Conservation (phyloP, 352 stramenopile genomes). For the Phytophthora foliorum region DNA sequence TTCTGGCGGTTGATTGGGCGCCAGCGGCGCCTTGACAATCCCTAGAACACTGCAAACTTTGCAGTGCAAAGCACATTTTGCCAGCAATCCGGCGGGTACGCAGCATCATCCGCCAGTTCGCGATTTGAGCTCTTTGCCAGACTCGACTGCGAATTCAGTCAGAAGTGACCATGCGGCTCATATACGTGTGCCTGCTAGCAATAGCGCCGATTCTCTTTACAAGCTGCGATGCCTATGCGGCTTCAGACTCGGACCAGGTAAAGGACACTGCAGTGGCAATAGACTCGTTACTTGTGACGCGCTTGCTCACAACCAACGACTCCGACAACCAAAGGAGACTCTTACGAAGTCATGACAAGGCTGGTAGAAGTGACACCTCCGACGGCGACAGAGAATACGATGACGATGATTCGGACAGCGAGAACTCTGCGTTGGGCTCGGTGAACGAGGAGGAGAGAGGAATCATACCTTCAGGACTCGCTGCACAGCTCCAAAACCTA, state of each 20-base stretch:
- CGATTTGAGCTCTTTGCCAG: background rate
- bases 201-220: background rate
- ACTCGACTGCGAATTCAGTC: background rate
- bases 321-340: background rate
- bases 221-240: background rate
- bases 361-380: background rate
- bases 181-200: slow-evolving; percentile 1
- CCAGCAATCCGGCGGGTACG: no score
- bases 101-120: no score
- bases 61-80: slow-evolving; percentile 2
- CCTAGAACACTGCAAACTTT: background rate
- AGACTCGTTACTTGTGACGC: background rate
- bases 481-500: background rate
- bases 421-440: background rate
- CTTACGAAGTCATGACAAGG: slow-evolving; percentile 1
- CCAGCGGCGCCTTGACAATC: slow-evolving; percentile 3
- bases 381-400: background rate
- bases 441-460: slow-evolving; percentile 13
- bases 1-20: slow-evolving; percentile 12
- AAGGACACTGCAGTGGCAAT: background rate
- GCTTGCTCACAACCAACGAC: background rate
- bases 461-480: slow-evolving; percentile 1
- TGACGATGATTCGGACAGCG: background rate
- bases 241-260: background rate
- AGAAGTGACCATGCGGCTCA: slow-evolving; percentile 2